A percentile compares a stretch with the other conserved stretches of the same genome.
phyloP scores from a whole-genome alignment of 164 flowering plant species.

The Magnolia changhungtana region DNA sequence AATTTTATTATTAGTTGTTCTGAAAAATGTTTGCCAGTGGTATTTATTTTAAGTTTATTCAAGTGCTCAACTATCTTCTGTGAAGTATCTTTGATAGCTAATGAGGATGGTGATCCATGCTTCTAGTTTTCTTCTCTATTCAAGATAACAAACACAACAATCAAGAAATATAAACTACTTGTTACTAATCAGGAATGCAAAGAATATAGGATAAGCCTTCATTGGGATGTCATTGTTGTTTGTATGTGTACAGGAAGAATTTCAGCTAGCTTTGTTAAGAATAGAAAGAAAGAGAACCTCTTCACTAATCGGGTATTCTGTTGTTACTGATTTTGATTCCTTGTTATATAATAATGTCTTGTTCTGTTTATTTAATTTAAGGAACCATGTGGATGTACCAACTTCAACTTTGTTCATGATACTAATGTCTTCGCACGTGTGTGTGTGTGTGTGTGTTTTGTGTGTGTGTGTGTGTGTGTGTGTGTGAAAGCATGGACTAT shows the following conservation, averaged over 20 bases:
- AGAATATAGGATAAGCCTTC: not conserved
- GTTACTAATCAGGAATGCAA: not conserved
- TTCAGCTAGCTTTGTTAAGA: slow-evolving; percentile 84
- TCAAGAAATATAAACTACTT: not conserved
- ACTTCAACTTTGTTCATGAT: too few species aligned
- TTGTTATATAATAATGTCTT: not conserved
- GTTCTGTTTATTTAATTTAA: not conserved
- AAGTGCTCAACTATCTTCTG: too few species aligned
- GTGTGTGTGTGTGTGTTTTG: too few species aligned
- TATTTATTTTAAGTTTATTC: too few species aligned
- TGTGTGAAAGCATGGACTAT: too few species aligned
- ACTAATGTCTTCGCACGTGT: too few species aligned
- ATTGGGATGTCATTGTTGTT: slow-evolving; percentile 2
- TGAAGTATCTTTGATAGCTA: too few species aligned
- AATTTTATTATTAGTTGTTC: too few species aligned
- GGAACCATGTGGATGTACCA: not conserved
- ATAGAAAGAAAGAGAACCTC: slow-evolving; percentile 83
- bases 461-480: too few species aligned
- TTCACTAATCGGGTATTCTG: slow-evolving; percentile 82
- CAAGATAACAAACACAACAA: not conserved
- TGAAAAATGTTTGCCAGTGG: too few species aligned
- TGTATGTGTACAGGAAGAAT: slow-evolving; percentile 72
- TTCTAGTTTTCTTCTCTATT: too few species aligned
- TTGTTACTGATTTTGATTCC: not conserved
- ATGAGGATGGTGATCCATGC: too few species aligned